phyloP scores from a whole-genome alignment of 2,329 filamentous ascomycete genomes.

The Sporothrix mexicana region DNA sequence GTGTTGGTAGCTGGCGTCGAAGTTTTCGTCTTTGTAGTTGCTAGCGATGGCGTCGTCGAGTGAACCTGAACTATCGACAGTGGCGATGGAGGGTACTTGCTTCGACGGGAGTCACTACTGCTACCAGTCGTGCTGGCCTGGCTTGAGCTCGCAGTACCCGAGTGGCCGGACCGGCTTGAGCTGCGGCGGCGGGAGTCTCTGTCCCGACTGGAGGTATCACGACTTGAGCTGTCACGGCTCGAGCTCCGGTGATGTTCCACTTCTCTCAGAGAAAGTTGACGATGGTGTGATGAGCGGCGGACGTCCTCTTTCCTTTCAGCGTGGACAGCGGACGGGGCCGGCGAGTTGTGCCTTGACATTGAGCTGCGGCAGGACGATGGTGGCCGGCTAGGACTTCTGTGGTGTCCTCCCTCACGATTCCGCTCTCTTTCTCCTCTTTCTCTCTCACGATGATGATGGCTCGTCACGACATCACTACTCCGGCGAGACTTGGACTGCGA shows the following conservation, averaged over 20 bases:
- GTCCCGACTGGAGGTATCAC: not conserved
- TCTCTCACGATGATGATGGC: not conserved
- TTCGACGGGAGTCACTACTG: not conserved
- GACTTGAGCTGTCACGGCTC: not conserved
- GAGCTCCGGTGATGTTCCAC: not conserved
- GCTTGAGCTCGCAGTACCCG: not conserved
- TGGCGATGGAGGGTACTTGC: slow-evolving; percentile 10
- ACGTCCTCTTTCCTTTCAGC: not conserved
- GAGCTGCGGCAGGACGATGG: not conserved
- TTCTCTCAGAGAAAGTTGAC: not conserved
- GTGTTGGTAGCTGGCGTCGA: not conserved
- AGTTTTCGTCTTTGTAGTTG: not conserved
- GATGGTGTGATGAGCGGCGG: not conserved
- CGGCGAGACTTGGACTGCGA: not conserved
- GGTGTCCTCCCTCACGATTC: not conserved
- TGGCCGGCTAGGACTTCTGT: not conserved
- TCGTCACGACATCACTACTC: not conserved
- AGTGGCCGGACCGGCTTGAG: not conserved
- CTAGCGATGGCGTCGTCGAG: not conserved
- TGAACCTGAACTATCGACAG: not conserved
- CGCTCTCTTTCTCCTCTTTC: not conserved
- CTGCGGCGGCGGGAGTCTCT: not conserved
- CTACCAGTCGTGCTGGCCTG: not conserved
- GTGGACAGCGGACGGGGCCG: not conserved
- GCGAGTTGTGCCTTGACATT: not conserved